phyloP scores from a whole-genome alignment of 805 yeast species.

The Komagataella mondaviorum region DNA sequence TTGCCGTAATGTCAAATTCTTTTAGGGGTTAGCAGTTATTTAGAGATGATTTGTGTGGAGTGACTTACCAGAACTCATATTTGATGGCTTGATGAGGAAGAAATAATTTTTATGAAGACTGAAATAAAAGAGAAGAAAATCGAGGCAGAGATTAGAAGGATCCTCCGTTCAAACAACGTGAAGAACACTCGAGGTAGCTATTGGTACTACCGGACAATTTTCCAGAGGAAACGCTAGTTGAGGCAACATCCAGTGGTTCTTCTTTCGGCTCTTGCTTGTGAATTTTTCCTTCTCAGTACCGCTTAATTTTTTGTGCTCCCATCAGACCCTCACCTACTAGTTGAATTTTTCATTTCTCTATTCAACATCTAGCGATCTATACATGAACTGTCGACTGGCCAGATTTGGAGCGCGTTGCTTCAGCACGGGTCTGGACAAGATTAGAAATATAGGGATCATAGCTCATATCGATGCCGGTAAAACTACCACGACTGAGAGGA shows the following conservation, averaged over 20 bases:
- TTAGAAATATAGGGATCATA: slow-evolving; percentile 86
- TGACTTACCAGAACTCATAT: neutral
- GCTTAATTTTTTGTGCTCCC: neutral
- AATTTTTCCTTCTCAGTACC: neutral
- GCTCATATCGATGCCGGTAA: slow-evolving; percentile 99
- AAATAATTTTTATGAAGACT: neutral
- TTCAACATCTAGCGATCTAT: neutral
- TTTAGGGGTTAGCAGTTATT: neutral
- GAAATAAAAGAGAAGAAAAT: neutral
- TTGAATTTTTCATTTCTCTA: neutral
- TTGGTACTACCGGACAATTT: too few species aligned
- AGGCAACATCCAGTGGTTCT: too few species aligned
- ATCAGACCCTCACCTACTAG: neutral
- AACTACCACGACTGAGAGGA: slow-evolving; percentile 93
- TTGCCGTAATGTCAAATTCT: slow-evolving; percentile 67
- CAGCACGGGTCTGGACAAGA: slow-evolving; percentile 11
- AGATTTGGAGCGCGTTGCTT: neutral
- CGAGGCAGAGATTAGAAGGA: neutral
- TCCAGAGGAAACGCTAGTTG: too few species aligned
- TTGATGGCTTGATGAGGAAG: neutral
- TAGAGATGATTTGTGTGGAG: too few species aligned
- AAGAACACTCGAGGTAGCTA: neutral
- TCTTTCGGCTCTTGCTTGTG: too few species aligned
- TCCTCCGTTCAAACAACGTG: neutral
- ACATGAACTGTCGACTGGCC: neutral